phyloP scores from a whole-genome alignment of 179 eudicot species.

The Sideroxylon spinosum region DNA sequence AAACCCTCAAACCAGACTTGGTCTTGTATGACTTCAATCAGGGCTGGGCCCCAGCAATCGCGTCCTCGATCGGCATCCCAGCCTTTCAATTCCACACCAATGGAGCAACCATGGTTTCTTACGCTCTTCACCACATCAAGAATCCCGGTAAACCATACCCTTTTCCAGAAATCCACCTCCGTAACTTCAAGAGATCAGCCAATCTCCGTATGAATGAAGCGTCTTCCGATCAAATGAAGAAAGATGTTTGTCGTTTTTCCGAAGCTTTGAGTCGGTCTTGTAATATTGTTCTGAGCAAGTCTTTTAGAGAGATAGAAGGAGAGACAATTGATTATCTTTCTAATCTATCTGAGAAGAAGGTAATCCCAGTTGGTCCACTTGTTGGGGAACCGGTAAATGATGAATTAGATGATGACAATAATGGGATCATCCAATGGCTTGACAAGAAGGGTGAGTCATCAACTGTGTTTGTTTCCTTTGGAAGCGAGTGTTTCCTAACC shows the following conservation, averaged over 20 bases:
- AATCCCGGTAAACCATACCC: background rate
- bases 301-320: conserved; percentile 23
- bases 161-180: background rate
- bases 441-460: conserved; percentile 22
- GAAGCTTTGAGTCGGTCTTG: conserved; percentile 9
- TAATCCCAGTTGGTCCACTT: conserved; percentile 22
- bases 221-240: background rate
- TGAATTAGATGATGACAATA: conserved; percentile 11
- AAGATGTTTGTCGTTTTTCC: background rate
- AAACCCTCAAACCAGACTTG: conserved; percentile 2
- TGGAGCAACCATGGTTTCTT: background rate
- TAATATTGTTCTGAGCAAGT: conserved; percentile 15
- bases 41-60: conserved; percentile 3
- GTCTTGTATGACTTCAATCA: background rate
- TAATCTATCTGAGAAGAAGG: background rate
- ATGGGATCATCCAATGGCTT: conserved; percentile 22
- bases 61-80: background rate
- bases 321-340: conserved; percentile 20
- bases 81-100: background rate
- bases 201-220: background rate
- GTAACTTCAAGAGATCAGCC: no score
- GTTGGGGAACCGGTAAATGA: background rate
- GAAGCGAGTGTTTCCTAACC: conserved; percentile 25
- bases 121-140: background rate
- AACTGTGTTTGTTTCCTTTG: conserved; percentile 28